A percentile compares a stretch with the other conserved stretches of the same genome.
These are phyloP conservation scores for Ensete ventricosum DNA, from an alignment of 176 grass and related monocot genomes.

Conservation along the genomic window DNA sequence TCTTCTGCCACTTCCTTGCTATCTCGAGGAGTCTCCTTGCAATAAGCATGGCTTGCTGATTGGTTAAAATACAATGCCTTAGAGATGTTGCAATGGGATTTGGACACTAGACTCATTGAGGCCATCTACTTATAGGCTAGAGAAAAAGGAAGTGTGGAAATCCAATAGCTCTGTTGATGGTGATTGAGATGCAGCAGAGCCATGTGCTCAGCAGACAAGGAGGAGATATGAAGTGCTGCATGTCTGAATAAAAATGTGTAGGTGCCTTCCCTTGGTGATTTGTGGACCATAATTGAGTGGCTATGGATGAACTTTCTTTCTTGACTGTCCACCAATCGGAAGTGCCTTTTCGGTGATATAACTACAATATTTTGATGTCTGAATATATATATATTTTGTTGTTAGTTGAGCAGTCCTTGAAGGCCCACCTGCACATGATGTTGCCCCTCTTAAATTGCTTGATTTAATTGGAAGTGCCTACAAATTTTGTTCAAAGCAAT, in stretches of 20 bases:
- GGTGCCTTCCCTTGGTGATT: neutral
- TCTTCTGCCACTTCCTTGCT: constrained; percentile 19
- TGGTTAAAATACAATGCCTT: neutral
- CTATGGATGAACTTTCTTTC: too few species aligned
- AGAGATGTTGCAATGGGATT: neutral
- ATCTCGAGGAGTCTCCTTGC: constrained; percentile 6
- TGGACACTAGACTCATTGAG: neutral
- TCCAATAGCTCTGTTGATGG: neutral
- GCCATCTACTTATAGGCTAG: neutral
- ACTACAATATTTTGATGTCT: too few species aligned
- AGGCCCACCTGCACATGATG: too few species aligned
- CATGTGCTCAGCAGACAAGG: neutral
- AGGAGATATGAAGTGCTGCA: neutral
- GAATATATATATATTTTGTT: too few species aligned
- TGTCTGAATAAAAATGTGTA: neutral
- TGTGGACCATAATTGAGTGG: neutral
- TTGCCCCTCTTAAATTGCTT: too few species aligned
- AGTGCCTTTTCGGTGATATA: too few species aligned
- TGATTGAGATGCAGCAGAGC: neutral
- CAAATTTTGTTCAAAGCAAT: too few species aligned
- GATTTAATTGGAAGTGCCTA: too few species aligned
- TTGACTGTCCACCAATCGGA: too few species aligned
- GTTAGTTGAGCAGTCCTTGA: too few species aligned
- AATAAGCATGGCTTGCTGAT: neutral
- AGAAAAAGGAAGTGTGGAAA: neutral